Conservation (phyloP, 2,329 filamentous ascomycete genomes). For the Penicillium hesseltinei region DNA sequence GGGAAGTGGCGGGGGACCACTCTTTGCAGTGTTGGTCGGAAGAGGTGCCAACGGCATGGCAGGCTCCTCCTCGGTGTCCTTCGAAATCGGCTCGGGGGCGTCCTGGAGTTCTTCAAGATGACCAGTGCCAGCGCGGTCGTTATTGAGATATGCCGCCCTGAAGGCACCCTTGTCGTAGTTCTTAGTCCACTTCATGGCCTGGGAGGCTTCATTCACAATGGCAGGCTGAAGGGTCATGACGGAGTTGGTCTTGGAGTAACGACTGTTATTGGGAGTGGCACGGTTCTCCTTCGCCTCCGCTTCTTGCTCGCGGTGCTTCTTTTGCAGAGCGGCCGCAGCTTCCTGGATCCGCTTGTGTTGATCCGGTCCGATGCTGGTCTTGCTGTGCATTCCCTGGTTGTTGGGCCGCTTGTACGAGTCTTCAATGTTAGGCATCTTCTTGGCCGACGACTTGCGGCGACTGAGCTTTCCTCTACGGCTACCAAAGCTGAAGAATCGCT, state of each 20-base stretch:
- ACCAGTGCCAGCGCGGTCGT: slow-evolving; percentile 70
- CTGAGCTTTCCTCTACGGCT: slow-evolving; percentile 67
- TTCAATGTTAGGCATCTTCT: slow-evolving; percentile 52
- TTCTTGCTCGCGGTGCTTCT: slow-evolving; percentile 63
- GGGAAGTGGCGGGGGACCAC: slow-evolving; percentile 32
- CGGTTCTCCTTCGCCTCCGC: slow-evolving; percentile 44
- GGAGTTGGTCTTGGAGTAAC: slow-evolving; percentile 76
- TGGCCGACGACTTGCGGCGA: slow-evolving; percentile 69
- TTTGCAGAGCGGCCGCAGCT: slow-evolving; percentile 79
- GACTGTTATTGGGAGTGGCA: slow-evolving; percentile 58
- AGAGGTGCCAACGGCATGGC: slow-evolving; percentile 21
- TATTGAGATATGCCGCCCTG: slow-evolving; percentile 78
- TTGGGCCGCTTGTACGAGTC: slow-evolving; percentile 54
- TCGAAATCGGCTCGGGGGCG: slow-evolving; percentile 6
- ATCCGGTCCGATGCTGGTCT: slow-evolving; percentile 80
- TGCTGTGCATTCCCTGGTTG: slow-evolving; percentile 61
- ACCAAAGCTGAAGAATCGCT: slow-evolving; percentile 81
- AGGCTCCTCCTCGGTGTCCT: slow-evolving; percentile 36
- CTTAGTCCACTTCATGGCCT: slow-evolving; percentile 94
- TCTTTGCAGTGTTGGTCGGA: slow-evolving; percentile 28
- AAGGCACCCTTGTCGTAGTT: slow-evolving; percentile 90
- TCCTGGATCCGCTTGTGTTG: slow-evolving; percentile 92
- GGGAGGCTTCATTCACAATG: slow-evolving; percentile 81
- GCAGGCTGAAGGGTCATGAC: slow-evolving; percentile 82
- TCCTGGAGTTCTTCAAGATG: slow-evolving; percentile 47